phyloP scores from a whole-genome alignment of 805 yeast species.

The Yarrowia porcina region DNA sequence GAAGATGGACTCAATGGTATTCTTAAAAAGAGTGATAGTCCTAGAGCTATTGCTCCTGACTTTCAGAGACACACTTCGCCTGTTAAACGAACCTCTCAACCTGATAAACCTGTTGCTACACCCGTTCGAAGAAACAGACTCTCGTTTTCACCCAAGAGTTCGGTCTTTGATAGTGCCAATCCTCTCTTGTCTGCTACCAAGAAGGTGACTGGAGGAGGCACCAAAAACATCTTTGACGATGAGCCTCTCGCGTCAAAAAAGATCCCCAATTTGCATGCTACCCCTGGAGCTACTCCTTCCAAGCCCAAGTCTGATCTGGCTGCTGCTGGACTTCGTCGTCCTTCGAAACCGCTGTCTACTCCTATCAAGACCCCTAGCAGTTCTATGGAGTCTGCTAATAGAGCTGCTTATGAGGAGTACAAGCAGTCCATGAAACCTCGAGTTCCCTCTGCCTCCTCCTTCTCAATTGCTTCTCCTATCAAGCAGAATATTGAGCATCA shows the following conservation, averaged over 20 bases:
- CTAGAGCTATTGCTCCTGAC: constrained; percentile 6
- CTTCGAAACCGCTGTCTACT: not conserved
- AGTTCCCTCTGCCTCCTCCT: not conserved
- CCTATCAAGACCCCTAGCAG: not conserved
- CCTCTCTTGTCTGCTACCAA: not conserved
- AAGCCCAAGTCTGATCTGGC: not conserved
- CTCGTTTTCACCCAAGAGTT: constrained; percentile 12
- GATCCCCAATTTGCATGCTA: not conserved
- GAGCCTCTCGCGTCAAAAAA: too few species aligned
- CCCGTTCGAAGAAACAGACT: constrained; percentile 13
- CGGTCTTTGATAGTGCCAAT: not conserved
- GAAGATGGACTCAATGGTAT: not conserved
- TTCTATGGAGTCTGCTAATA: constrained; percentile 9
- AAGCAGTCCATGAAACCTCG: constrained; percentile 16
- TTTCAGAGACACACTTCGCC: constrained; percentile 2
- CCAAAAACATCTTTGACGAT: not conserved
- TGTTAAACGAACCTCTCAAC: not conserved
- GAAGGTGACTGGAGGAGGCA: not conserved
- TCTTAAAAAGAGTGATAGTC: not conserved
- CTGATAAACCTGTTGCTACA: not conserved
- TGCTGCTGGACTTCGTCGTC: constrained; percentile 1
- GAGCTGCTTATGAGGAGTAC: constrained; percentile 23
- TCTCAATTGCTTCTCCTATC: constrained; percentile 3
- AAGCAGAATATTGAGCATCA: constrained; percentile 8
- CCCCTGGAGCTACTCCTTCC: not conserved